Evolutionary conservation across 2,329 filamentous ascomycete species (phyloP).

Genomic region (Monilinia polystroma): DNA sequence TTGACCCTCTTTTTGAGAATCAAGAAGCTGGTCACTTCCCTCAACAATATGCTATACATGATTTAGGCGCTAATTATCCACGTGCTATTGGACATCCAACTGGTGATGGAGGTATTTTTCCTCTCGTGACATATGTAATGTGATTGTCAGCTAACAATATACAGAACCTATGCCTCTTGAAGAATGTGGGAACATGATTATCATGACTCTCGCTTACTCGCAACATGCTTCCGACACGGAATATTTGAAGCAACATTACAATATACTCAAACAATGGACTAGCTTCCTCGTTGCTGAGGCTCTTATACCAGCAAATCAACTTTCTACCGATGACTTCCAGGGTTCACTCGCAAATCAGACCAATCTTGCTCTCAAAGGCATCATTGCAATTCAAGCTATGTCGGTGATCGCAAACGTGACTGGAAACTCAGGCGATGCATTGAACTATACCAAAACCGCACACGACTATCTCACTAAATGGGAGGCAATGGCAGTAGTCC

Average conservation of each 20-base stretch:
- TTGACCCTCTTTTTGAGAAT: slow-evolving; percentile 66
- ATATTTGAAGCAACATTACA: slow-evolving; percentile 66
- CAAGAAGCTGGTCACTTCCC: slow-evolving; percentile 67
- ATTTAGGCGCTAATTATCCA: slow-evolving; percentile 68
- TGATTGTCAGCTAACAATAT: background rate
- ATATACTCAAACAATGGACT: slow-evolving; percentile 75
- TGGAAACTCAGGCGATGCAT: slow-evolving; percentile 56
- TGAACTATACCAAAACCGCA: slow-evolving; percentile 61
- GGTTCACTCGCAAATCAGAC: slow-evolving; percentile 76
- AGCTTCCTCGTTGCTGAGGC: slow-evolving; percentile 72
- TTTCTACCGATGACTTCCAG: slow-evolving; percentile 83
- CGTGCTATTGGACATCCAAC: slow-evolving; percentile 67
- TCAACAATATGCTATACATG: slow-evolving; percentile 70
- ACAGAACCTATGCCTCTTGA: slow-evolving; percentile 72
- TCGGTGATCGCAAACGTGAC: slow-evolving; percentile 64
- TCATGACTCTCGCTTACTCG: slow-evolving; percentile 73
- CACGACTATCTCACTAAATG: slow-evolving; percentile 70
- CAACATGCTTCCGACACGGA: slow-evolving; percentile 53
- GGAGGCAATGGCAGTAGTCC: slow-evolving; percentile 68
- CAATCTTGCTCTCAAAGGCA: slow-evolving; percentile 80
- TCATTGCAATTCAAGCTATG: slow-evolving; percentile 81
- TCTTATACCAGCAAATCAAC: slow-evolving; percentile 71
- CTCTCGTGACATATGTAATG: no score
- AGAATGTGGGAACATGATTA: slow-evolving; percentile 80
- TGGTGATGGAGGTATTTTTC: slow-evolving; percentile 53